These are phyloP conservation scores for Hylodesmum podocarpum DNA, from an alignment of 306 rosid genomes.

Conservation along the genomic window DNA sequence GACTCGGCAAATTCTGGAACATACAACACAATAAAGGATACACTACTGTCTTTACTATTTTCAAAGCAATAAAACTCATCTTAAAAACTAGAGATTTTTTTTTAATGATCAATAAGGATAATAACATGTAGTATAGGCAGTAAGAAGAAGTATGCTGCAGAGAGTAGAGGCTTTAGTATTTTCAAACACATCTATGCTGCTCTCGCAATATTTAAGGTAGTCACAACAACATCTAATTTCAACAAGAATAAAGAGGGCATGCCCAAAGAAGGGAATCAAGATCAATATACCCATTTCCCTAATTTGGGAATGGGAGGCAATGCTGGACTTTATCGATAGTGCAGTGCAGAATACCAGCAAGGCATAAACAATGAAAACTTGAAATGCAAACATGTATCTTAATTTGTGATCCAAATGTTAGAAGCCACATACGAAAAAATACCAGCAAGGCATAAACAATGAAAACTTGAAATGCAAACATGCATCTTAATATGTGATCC, in stretches of 20 bases:
- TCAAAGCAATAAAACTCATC: conserved; percentile 7
- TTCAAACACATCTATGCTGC: background rate
- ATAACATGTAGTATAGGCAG: background rate
- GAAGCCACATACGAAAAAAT: too few relatives aligned
- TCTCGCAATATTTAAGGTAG: background rate
- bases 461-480: conserved; percentile 1
- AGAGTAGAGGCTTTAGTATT: background rate
- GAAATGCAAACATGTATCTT: background rate
- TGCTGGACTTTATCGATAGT: background rate
- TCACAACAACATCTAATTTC: conserved; percentile 19
- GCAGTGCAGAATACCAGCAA: background rate
- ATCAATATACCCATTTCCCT: conserved; percentile 2
- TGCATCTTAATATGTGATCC: background rate
- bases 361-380: background rate
- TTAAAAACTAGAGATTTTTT: background rate
- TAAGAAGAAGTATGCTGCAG: background rate
- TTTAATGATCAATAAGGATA: conserved; percentile 6
- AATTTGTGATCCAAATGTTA: too few relatives aligned
- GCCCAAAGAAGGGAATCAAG: background rate
- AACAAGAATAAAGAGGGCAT: background rate
- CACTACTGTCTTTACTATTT: background rate
- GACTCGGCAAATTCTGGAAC: conserved; percentile 89
- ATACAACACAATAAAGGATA: conserved; percentile 14
- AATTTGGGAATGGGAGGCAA: background rate
- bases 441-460: background rate